Conservation (phyloP, 2,329 filamentous ascomycete genomes). For the Botrytis fabae region DNA sequence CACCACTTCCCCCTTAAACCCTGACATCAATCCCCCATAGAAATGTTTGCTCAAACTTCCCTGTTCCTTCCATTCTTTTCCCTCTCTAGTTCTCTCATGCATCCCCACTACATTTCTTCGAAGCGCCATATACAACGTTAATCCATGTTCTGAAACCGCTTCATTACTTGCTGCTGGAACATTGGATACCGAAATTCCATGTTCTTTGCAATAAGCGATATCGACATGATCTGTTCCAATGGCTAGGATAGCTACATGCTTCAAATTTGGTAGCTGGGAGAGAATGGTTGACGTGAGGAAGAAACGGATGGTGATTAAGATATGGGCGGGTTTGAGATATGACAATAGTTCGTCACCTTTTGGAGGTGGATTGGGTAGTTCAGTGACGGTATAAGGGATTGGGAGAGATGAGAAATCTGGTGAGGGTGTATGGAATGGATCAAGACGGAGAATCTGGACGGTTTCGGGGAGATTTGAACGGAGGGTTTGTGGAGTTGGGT, state of each 20-base stretch:
- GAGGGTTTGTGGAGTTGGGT: background rate
- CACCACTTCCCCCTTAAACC: constrained; percentile 34
- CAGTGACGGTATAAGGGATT: constrained; percentile 31
- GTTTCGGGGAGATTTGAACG: background rate
- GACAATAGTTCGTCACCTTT: constrained; percentile 36
- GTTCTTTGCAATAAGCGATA: constrained; percentile 40
- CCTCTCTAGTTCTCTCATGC: constrained; percentile 36
- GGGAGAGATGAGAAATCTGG: constrained; percentile 21
- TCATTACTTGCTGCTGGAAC: constrained; percentile 43
- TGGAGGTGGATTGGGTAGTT: constrained; percentile 30
- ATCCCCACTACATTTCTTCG: constrained; percentile 43
- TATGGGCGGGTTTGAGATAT: constrained; percentile 36
- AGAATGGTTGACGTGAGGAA: constrained; percentile 40
- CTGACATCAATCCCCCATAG: constrained; percentile 30
- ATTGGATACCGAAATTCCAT: constrained; percentile 43
- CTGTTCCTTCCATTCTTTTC: constrained; percentile 31
- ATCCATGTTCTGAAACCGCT: constrained; percentile 41
- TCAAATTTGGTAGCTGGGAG: constrained; percentile 38
- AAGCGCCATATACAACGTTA: constrained; percentile 39
- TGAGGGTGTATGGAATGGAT: background rate
- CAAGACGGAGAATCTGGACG: background rate
- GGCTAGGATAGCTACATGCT: constrained; percentile 43
- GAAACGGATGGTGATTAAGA: constrained; percentile 41
- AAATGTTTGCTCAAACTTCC: constrained; percentile 34
- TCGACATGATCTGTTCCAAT: constrained; percentile 45